A percentile compares a stretch with the other conserved stretches of the same genome.
Conservation (phyloP, 129 eudicot genomes). For the Lonicera japonica region DNA sequence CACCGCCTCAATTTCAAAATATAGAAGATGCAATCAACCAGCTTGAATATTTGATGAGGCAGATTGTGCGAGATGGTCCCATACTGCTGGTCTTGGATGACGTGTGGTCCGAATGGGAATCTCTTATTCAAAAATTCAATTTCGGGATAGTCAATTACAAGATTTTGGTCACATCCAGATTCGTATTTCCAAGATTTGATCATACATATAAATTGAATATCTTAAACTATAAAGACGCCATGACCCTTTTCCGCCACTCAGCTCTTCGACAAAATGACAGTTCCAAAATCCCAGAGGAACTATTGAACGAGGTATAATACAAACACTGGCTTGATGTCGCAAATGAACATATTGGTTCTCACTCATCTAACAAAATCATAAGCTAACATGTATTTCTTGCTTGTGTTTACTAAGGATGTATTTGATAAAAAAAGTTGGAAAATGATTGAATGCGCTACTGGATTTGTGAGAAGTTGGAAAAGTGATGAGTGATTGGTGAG, state of each 20-base stretch:
- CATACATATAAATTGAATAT: conserved; percentile 22
- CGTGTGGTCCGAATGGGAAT: conserved; percentile 36
- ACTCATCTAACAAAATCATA: too few species aligned
- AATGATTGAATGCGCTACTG: too few species aligned
- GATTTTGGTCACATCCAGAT: conserved; percentile 49
- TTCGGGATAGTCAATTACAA: conserved; percentile 22
- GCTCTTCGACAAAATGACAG: conserved; percentile 25
- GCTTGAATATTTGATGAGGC: conserved; percentile 19
- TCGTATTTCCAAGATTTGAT: conserved; percentile 25
- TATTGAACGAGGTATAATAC: conserved; percentile 34
- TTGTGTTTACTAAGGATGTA: background rate
- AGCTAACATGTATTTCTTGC: too few species aligned
- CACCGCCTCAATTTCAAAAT: background rate
- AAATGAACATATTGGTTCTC: background rate
- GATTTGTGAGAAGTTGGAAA: too few species aligned
- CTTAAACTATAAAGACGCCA: conserved; percentile 39
- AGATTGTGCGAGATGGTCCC: conserved; percentile 5
- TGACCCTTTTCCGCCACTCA: conserved; percentile 29
- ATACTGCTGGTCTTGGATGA: conserved; percentile 49
- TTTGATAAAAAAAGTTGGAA: too few species aligned
- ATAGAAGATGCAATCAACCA: conserved; percentile 12
- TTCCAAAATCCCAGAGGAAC: conserved; percentile 21
- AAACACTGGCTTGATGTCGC: background rate
- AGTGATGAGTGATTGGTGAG: background rate
- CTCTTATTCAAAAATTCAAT: conserved; percentile 25